Evolutionary conservation across 2,329 filamentous ascomycete species (phyloP), one percentile per base, ranked within the genome.

Genomic region (Cladosporium velox): DNA sequence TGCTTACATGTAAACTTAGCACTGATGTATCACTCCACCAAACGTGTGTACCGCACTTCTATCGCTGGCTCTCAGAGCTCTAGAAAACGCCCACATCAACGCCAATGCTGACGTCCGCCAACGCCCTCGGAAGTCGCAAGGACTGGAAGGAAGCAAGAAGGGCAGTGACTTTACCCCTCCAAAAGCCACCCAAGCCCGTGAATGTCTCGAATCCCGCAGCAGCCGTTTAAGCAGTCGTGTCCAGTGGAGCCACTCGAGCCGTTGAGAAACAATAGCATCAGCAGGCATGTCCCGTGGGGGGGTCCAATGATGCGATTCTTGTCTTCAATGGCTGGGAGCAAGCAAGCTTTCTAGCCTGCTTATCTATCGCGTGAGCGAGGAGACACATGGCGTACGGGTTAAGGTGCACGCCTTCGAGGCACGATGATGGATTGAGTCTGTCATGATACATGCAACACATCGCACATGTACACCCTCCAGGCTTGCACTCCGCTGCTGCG

Each of bases 121-220:
- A 28, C 49, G 49, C 26, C 24, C 26, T 52, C 49, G 49, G 49
- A 52, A 52, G 21, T 18, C 49, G 24, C 49, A 52, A 44, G 18
- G 5, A 21, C 24, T 24, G 24, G 14, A 14, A 41, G 14, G 35
- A 38, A 15, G 35, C 38, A 41, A 41, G 38, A 18, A 14, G 12
- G 38, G 38, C 15, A 54, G 21, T 28, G 35, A 59, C 21, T 38
- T 38, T 59, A 51, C 59, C 41, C 41, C 41, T 21, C 44, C 30
- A 18, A 28, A 28, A 55, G 54, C 54, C 41, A 28, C 32, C 38
- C 38, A 44, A 44, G 38, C 57, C 57, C 30, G 30, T 55, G 47
- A 55, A 64, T 55, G 49, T 64, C 60, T 57, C 51, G 34, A 57
- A 32, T 55, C 6, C 60, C 55, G 60, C 60, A 64, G 60, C 60